Base-by-base conservation (phyloP, 2,329 filamentous ascomycete genomes). In the Rhynchosporium agropyri region DNA sequence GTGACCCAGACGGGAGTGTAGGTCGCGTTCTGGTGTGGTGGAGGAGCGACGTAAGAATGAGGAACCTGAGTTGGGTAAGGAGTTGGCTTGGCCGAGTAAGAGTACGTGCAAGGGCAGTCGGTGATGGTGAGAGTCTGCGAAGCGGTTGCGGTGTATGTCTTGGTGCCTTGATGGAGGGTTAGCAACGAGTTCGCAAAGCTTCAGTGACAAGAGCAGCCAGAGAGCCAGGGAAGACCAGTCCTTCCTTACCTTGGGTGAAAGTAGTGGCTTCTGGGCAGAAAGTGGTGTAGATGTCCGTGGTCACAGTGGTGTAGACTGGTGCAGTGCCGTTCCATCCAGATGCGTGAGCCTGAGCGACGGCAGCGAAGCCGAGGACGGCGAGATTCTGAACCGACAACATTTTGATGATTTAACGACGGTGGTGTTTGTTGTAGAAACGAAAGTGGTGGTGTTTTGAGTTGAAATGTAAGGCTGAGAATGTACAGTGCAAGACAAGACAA, bases 101-200 rank as follows among this genome's bases (percentile, higher is more conserved):
- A 59, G 64, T 63, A 46, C 20, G 62, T 83, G 77, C 81, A 84
- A 63, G 81, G 80, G 75, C 82, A 84, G 73, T 83, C 76, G 43
- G 77, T 79, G 61, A 88, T 80, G 70, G 81, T 85, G 67, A 86
- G 75, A 78, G 58, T 57, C 42, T 76, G 56, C 77, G 74, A 69
- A 71, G 74, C 79, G 69, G 86, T 86, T 78, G 91, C 80, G 71
- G 83, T 89, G 73, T 79, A 79, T 64, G 80, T 81, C 65, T 76
- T 70, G 63, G 72, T 73, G 63, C 74, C 75, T 42, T 5, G 28
- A 38, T n/a, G 42, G 36, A 26, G 29, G 8, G 55, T 58, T 20
- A 58, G 50, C 20, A 38, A 1, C 5, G 33, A 9, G 7, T 43
- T n/a, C 12, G 42, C 15, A 3, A 8, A 12, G 42, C 42, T 43